Evolutionary conservation across 805 yeast species (phyloP).

Genomic region (Martiniozyma abietophila): DNA sequence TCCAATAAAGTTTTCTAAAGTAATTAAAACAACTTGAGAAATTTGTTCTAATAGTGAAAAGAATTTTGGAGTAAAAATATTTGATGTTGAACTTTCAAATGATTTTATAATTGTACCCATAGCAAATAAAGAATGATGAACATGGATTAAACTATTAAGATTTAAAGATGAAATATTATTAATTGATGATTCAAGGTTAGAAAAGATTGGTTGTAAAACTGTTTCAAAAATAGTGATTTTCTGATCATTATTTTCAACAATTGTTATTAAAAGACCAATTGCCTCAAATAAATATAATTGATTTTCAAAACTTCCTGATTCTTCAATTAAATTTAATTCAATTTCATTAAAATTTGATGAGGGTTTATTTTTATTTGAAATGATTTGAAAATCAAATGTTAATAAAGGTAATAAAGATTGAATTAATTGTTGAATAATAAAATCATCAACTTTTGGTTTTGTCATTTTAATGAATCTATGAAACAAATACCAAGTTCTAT

Average conservation of each 20-base stretch:
- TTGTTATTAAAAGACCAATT: conserved; percentile 63
- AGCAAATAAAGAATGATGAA: conserved; percentile 82
- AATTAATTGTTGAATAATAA: conserved; percentile 46
- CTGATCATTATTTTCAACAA: conserved; percentile 34
- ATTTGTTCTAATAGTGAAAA: conserved; percentile 25
- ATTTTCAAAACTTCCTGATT: conserved; percentile 56
- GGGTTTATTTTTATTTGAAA: conserved; percentile 17
- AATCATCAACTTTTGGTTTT: conserved; percentile 50
- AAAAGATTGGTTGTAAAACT: conserved; percentile 67
- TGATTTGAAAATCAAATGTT: conserved; percentile 47
- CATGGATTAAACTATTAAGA: conserved; percentile 49
- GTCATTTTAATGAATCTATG: conserved; percentile 73
- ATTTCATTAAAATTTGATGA: conserved; percentile 14
- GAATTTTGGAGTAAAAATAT: conserved; percentile 27
- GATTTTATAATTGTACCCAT: conserved; percentile 89
- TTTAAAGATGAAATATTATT: conserved; percentile 27
- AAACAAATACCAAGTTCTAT: conserved; percentile 86
- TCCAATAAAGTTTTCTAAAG: conserved; percentile 65
- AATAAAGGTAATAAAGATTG: conserved; percentile 54
- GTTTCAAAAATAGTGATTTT: conserved; percentile 47
- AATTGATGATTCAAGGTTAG: conserved; percentile 59
- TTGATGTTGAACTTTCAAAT: conserved; percentile 36
- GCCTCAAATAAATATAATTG: conserved; percentile 83
- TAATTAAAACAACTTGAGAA: conserved; percentile 75
- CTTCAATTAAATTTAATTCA: conserved; percentile 36